Conservation (phyloP, 495 filamentous ascomycete genomes). For the Tuber brumale region DNA sequence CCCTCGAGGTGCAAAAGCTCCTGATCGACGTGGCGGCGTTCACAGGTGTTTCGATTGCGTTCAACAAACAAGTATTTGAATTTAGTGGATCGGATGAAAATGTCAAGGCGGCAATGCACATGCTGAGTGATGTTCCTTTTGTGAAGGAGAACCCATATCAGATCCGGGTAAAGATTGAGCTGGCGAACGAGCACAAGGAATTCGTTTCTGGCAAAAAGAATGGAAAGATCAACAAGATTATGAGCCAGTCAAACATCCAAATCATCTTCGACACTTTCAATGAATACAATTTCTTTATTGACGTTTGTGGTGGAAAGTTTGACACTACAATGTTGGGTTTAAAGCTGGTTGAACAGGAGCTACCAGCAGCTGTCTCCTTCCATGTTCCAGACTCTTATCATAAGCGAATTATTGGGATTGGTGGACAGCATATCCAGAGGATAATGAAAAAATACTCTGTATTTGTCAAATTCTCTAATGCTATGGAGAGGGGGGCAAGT, state of each 20-base stretch:
- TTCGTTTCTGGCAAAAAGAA: conserved; percentile 99
- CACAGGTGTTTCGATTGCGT: conserved; percentile 87
- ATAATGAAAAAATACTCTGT: conserved; percentile 99
- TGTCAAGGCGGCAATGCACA: conserved; percentile 85
- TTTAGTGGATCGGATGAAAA: conserved; percentile 93
- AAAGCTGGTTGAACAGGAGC: conserved; percentile 92
- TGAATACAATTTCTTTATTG: conserved; percentile 99
- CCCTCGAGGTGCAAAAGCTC: conserved; percentile 76
- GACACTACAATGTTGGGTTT: conserved; percentile 87
- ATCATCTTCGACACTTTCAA: conserved; percentile 98
- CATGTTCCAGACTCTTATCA: conserved; percentile 99
- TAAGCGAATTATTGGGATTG: conserved; percentile 98
- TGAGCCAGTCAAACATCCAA: conserved; percentile 96
- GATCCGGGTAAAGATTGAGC: conserved; percentile 94
- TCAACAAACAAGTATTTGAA: conserved; percentile 86
- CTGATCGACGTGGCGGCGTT: conserved; percentile 92
- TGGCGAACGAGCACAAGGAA: conserved; percentile 98
- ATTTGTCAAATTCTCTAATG: conserved; percentile 99
- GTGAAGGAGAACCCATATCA: conserved; percentile 80
- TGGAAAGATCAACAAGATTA: conserved; percentile 99
- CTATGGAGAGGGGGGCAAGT: conserved; percentile 83
- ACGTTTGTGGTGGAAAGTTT: conserved; percentile 84
- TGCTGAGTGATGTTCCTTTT: conserved; percentile 86
- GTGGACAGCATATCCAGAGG: conserved; percentile 95
- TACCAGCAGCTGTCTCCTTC: conserved; percentile 98